Conservation (phyloP, 2,329 filamentous ascomycete genomes). For the Rasamsonia emersonii region DNA sequence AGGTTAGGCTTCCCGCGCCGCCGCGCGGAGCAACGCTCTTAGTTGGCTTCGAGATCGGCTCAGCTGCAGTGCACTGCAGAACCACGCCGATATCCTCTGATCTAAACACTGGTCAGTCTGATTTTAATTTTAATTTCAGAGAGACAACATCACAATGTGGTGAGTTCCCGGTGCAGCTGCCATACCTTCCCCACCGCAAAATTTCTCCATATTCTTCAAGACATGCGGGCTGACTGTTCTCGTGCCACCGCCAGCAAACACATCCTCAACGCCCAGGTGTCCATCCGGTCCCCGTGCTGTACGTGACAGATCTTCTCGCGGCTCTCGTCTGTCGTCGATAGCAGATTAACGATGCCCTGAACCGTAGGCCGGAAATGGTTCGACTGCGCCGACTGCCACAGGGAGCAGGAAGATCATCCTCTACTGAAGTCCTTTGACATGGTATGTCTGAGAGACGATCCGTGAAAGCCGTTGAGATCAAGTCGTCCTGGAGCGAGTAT, state of each 20-base stretch:
- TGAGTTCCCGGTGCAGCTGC: no score
- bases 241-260: slow-evolving; percentile 97
- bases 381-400: slow-evolving; percentile 93
- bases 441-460: slow-evolving; percentile 34
- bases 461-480: neutral
- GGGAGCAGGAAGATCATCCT: slow-evolving; percentile 67
- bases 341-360: slow-evolving; percentile 1
- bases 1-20: no score
- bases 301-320: slow-evolving; percentile 27
- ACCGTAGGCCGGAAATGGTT: slow-evolving; percentile 84
- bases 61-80: no score
- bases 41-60: no score
- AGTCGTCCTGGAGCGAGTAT: neutral
- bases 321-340: slow-evolving; percentile 2
- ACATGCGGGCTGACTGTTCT: no score
- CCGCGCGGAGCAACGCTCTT: no score
- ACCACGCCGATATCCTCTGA: no score
- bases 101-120: no score
- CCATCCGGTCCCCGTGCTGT: slow-evolving; percentile 95
- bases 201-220: no score
- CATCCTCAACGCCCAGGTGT: slow-evolving; percentile 93
- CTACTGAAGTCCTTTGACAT: slow-evolving; percentile 76
- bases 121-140: no score
- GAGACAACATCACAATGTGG: no score
- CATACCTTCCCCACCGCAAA: no score